Base-by-base conservation (phyloP, 495 filamentous ascomycete species). In the Aspergillus nidulans region DNA sequence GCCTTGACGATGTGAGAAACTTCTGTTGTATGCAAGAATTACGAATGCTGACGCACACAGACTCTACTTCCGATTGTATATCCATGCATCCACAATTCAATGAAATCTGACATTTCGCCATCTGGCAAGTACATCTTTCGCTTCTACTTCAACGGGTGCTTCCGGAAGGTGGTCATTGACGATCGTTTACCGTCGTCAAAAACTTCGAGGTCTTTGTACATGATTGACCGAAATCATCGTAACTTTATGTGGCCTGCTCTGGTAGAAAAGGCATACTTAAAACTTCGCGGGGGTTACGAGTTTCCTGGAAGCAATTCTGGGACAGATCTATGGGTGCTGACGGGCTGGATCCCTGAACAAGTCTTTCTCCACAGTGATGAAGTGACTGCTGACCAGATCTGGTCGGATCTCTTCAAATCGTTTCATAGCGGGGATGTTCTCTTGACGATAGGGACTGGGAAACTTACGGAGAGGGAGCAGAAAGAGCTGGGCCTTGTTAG, bases 271-370 rank as follows among this genome's bases (percentile, higher is more conserved):
- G 94, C 94, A 3, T 99, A 97, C 57, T 74, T 99, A n/a, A 99
- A 97, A 72, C 81, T 97, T 7, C 82, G 91, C 19, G 95, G 95
- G 28, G 95, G 94, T 28, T 99, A 99, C 68, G 90, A 97, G 59
- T 97, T 99, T 60, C 94, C 94, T 2, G 94, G 94, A n/a, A 97
- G 92, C 62, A 97, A 99, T 65, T 97, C 92, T 3, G 91, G 89
- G 2, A 96, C 92, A 6, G 94, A 99, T 66, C 71, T 99, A 2
- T 89, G 89, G 75, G 85, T 92, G 12, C 68, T 99, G 45, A 95
- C 88, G 1, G 92, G 92, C 25, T 99, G 94, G 94, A 90, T 99
- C 52, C 94, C 94, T 0, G 92, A 99, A 68, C 94, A 99, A 62
- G 71, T 97, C 3, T 96, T 95, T 62, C 73, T 97, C 4, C 91